phyloP scores from a whole-genome alignment of 345 rosid species.

The Clarkia xantiana region DNA sequence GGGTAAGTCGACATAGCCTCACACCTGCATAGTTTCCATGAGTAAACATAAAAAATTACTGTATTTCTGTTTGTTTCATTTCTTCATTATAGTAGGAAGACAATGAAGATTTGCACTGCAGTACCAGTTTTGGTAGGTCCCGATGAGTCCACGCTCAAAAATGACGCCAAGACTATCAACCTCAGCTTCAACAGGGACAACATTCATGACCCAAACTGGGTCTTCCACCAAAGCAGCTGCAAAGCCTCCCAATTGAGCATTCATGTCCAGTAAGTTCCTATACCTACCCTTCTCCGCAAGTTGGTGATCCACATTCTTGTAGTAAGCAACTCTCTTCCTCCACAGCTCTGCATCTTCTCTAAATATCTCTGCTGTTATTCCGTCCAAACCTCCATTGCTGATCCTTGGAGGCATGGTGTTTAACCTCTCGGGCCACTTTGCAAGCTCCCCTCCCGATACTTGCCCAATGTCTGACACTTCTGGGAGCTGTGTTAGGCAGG shows the following conservation, averaged over 20 bases:
- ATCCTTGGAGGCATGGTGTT: conserved; percentile 69
- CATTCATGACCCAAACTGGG: conserved; percentile 83
- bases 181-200: conserved; percentile 50
- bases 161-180: conserved; percentile 65
- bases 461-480: conserved; percentile 42
- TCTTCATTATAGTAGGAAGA: neutral
- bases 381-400: conserved; percentile 32
- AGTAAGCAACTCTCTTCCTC: conserved; percentile 52
- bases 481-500: conserved; percentile 75
- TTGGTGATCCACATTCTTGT: conserved; percentile 54
- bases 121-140: conserved; percentile 91
- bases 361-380: conserved; percentile 38
- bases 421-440: conserved; percentile 77
- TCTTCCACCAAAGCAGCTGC: conserved; percentile 67
- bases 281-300: conserved; percentile 58
- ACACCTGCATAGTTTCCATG: conserved; percentile 21
- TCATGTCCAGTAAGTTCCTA: conserved; percentile 88
- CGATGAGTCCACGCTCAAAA: conserved; percentile 78
- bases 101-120: neutral
- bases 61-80: neutral
- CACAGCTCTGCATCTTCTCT: conserved; percentile 46
- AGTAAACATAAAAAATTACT: too few species aligned
- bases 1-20: conserved; percentile 98
- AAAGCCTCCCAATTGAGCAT: conserved; percentile 63
- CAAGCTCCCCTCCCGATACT: conserved; percentile 53